Evolutionary conservation across 176 grass and related monocot genomes (phyloP).

Genomic region (Oryza longistaminata): DNA sequence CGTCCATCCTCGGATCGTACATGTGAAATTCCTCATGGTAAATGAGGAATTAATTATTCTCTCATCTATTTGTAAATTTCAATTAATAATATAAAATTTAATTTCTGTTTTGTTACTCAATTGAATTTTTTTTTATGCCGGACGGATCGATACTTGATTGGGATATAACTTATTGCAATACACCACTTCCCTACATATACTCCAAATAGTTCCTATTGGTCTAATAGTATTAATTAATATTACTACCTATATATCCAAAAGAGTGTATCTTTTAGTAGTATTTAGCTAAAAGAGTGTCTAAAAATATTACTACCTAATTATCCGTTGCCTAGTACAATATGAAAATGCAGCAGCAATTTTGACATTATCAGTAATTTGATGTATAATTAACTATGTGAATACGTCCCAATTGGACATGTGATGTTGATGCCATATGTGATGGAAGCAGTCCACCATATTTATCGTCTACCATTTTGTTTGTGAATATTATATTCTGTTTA

Average conservation of each 20-base stretch:
- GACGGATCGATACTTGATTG: not conserved
- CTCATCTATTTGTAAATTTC: constrained; percentile 40
- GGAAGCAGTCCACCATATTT: constrained; percentile 31
- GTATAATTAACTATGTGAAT: not conserved
- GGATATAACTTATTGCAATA: not conserved
- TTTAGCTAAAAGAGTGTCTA: not conserved
- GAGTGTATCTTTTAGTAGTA: too few species aligned
- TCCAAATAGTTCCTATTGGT: not conserved
- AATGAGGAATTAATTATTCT: constrained; percentile 21
- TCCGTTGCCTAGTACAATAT: not conserved
- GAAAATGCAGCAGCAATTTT: not conserved
- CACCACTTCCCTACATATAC: not conserved
- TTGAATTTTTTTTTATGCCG: not conserved
- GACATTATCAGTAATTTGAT: not conserved
- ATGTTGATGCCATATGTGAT: constrained; percentile 20
- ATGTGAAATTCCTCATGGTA: constrained; percentile 33
- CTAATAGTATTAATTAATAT: not conserved
- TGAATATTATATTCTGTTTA: not conserved
- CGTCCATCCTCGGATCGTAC: not conserved
- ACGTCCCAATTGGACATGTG: constrained; percentile 7
- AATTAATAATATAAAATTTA: constrained; percentile 35
- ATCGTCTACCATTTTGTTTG: constrained; percentile 29
- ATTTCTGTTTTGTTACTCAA: not conserved
- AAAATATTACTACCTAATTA: not conserved
- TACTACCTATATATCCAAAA: too few species aligned